Evolutionary conservation across 2,329 filamentous ascomycete genomes (phyloP).

Genomic region (Ophiostoma sp.): DNA sequence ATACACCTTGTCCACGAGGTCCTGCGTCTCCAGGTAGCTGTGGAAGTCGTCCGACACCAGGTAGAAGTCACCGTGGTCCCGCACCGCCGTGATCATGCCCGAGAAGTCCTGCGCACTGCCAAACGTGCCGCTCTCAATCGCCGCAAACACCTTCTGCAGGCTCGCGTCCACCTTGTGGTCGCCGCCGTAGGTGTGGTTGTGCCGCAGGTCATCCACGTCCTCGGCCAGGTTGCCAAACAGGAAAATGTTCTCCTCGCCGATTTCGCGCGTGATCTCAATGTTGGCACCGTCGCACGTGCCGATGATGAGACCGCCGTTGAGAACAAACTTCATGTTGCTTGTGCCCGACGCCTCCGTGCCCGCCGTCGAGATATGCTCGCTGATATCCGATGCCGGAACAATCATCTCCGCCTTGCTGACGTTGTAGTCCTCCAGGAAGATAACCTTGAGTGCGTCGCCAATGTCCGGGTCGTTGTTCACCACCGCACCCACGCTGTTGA

Average conservation of each 20-base stretch:
- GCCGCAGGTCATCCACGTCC: slow-evolving; percentile 92
- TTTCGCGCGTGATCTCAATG: slow-evolving; percentile 95
- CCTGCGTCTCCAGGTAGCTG: slow-evolving; percentile 87
- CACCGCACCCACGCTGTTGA: slow-evolving; percentile 84
- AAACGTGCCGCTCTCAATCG: slow-evolving; percentile 74
- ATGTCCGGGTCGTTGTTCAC: slow-evolving; percentile 91
- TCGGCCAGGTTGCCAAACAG: slow-evolving; percentile 94
- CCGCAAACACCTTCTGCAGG: slow-evolving; percentile 74
- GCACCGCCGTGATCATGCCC: slow-evolving; percentile 77
- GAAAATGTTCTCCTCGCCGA: slow-evolving; percentile 97
- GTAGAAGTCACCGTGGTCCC: slow-evolving; percentile 94
- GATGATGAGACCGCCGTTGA: slow-evolving; percentile 95
- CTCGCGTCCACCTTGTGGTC: slow-evolving; percentile 70
- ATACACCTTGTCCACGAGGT: slow-evolving; percentile 86
- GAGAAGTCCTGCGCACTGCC: slow-evolving; percentile 72
- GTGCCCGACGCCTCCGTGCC: slow-evolving; percentile 87
- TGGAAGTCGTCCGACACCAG: slow-evolving; percentile 96
- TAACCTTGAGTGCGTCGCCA: slow-evolving; percentile 90
- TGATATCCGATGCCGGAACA: slow-evolving; percentile 86
- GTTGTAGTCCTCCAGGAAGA: slow-evolving; percentile 98
- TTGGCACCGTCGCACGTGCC: slow-evolving; percentile 97
- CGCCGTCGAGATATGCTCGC: slow-evolving; percentile 96
- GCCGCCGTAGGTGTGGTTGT: slow-evolving; percentile 76
- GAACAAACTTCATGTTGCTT: slow-evolving; percentile 99
- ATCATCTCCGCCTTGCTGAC: slow-evolving; percentile 99